Percentiles rank a stretch among this genome's conserved stretches.
Evolutionary conservation across 1,139 yeast genomes (phyloP).

Genomic region (Blastobotrys indianensis): DNA sequence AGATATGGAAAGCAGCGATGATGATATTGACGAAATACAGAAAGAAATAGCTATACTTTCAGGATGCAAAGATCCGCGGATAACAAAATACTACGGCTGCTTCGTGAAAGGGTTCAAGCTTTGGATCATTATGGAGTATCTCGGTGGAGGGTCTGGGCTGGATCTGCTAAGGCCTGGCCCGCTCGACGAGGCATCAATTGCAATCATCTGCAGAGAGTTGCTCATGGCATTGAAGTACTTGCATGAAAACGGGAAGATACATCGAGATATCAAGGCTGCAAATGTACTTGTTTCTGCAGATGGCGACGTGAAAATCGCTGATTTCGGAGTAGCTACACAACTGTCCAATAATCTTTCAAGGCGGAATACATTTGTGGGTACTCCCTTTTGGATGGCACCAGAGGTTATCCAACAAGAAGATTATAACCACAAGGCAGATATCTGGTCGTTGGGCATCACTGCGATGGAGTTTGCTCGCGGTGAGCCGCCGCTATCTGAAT

Average conservation of each 20-base stretch:
- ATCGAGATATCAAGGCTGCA: constrained; percentile 83
- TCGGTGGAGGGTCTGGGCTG: constrained; percentile 78
- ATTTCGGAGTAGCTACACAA: constrained; percentile 93
- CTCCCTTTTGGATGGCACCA: constrained; percentile 99
- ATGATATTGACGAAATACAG: constrained; percentile 72
- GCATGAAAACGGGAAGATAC: constrained; percentile 75
- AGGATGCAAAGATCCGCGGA: constrained; percentile 63
- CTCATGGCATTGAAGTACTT: constrained; percentile 65
- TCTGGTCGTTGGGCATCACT: constrained; percentile 94
- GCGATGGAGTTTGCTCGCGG: constrained; percentile 79
- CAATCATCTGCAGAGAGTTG: constrained; percentile 52
- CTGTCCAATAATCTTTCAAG: constrained; percentile 69
- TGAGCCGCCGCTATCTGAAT: constrained; percentile 70
- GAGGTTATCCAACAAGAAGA: constrained; percentile 88
- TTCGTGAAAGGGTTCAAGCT: constrained; percentile 72
- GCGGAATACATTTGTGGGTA: constrained; percentile 90
- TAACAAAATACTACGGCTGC: constrained; percentile 74
- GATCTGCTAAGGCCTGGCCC: constrained; percentile 58
- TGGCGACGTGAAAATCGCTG: constrained; percentile 89
- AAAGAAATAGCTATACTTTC: constrained; percentile 72
- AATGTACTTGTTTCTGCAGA: constrained; percentile 59
- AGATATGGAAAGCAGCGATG: constrained; percentile 71
- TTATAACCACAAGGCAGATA: constrained; percentile 83
- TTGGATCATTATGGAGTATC: constrained; percentile 75
- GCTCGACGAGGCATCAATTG: constrained; percentile 50